phyloP scores from a whole-genome alignment of 805 yeast species.

The Hanseniaspora clermontiae region DNA sequence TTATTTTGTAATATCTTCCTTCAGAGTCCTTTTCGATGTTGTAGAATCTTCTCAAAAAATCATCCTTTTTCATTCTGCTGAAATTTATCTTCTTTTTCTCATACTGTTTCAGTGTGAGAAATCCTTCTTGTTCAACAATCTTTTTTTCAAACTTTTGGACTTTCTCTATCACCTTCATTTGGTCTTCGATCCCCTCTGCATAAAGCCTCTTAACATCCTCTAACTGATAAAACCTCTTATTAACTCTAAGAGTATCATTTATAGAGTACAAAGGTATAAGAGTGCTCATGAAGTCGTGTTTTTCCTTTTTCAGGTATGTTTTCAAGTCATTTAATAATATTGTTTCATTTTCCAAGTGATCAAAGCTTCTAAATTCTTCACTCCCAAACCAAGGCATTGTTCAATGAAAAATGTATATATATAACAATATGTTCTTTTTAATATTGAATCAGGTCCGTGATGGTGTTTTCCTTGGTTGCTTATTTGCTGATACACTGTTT shows the following conservation, averaged over 20 bases:
- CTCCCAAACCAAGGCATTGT: neutral
- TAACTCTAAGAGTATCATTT: neutral
- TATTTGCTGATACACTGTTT: too few species aligned
- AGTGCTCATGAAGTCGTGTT: neutral
- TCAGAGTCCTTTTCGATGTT: neutral
- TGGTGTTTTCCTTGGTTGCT: too few species aligned
- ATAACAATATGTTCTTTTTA: neutral
- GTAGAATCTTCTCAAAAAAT: conserved; percentile 1
- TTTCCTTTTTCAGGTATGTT: conserved; percentile 2
- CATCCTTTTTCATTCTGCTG: neutral
- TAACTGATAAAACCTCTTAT: neutral
- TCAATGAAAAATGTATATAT: too few species aligned
- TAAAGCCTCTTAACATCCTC: neutral
- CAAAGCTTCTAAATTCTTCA: neutral
- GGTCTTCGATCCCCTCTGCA: neutral
- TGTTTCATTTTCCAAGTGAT: neutral
- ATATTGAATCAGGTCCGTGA: too few species aligned
- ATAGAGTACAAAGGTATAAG: neutral
- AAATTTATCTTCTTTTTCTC: neutral
- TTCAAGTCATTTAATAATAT: neutral
- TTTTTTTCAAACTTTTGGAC: neutral
- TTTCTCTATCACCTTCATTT: neutral
- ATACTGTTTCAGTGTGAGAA: neutral
- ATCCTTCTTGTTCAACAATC: neutral
- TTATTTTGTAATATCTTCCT: neutral